Evolutionary conservation across 768 basidiomycete genomes (phyloP).

Genomic region (Podaxis sp.): DNA sequence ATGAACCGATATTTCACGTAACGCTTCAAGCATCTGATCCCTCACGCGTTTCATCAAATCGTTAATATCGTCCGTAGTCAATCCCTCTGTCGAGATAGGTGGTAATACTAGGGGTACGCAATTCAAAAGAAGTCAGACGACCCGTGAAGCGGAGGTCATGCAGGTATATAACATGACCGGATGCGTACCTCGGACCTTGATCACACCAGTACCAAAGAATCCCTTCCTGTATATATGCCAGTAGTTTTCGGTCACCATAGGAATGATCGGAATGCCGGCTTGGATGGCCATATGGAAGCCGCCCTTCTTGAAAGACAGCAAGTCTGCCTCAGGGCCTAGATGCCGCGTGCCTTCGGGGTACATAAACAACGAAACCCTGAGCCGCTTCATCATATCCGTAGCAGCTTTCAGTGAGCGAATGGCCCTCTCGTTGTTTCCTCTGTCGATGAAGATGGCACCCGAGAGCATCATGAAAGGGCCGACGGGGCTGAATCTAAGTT

Average conservation of each 20-base stretch:
- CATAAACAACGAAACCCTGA: conserved; percentile 81
- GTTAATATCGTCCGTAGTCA: conserved; percentile 69
- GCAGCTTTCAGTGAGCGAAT: conserved; percentile 75
- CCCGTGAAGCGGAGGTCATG: not conserved
- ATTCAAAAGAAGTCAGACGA: conserved; percentile 6
- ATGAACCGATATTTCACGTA: conserved; percentile 74
- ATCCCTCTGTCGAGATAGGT: conserved; percentile 73
- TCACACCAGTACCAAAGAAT: conserved; percentile 69
- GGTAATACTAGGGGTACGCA: conserved; percentile 68
- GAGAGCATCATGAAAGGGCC: conserved; percentile 90
- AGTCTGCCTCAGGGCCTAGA: conserved; percentile 55
- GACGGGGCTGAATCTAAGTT: conserved; percentile 81
- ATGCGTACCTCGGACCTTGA: conserved; percentile 78
- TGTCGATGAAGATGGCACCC: conserved; percentile 89
- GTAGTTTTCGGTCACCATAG: conserved; percentile 94
- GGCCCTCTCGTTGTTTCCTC: conserved; percentile 76
- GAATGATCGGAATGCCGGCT: conserved; percentile 86
- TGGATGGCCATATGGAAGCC: conserved; percentile 96
- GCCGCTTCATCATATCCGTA: conserved; percentile 72
- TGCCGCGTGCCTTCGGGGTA: conserved; percentile 97
- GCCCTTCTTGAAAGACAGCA: conserved; percentile 95
- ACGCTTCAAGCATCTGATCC: conserved; percentile 73
- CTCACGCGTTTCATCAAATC: conserved; percentile 67
- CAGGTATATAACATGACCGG: not conserved
- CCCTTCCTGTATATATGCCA: conserved; percentile 81